These are phyloP conservation scores for Penicillium sp. DNA, from an alignment of 2,329 filamentous ascomycete species.

Conservation along the genomic window DNA sequence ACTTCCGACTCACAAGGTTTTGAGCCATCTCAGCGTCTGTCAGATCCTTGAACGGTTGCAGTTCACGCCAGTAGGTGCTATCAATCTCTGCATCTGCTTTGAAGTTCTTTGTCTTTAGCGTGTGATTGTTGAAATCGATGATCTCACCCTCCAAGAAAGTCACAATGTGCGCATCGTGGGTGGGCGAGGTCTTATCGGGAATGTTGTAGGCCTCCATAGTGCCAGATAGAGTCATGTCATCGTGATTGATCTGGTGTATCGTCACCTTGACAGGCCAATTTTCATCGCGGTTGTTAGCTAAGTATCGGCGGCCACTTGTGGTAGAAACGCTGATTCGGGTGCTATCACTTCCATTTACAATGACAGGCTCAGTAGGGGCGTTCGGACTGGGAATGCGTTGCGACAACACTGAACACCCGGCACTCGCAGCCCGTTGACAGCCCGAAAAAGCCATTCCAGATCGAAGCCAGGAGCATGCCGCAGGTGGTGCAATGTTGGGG, in stretches of 20 bases:
- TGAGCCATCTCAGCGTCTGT: slow-evolving; percentile 46
- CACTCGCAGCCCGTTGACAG: slow-evolving; percentile 57
- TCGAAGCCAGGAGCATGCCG: slow-evolving; percentile 61
- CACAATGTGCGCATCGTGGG: slow-evolving; percentile 54
- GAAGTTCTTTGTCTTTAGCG: slow-evolving; percentile 50
- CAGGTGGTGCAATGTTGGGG: slow-evolving; percentile 49
- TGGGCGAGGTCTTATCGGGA: slow-evolving; percentile 51
- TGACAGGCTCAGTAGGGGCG: slow-evolving; percentile 34
- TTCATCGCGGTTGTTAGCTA: slow-evolving; percentile 49
- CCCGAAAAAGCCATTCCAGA: slow-evolving; percentile 62
- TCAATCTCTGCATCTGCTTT: slow-evolving; percentile 49
- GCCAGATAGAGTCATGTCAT: slow-evolving; percentile 62
- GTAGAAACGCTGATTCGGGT: slow-evolving; percentile 40
- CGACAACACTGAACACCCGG: slow-evolving; percentile 28
- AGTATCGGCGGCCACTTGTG: slow-evolving; percentile 38
- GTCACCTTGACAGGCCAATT: slow-evolving; percentile 68
- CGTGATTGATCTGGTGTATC: slow-evolving; percentile 62
- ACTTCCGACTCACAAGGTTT: slow-evolving; percentile 47
- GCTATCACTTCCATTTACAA: slow-evolving; percentile 37
- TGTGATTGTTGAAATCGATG: slow-evolving; percentile 59
- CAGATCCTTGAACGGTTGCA: slow-evolving; percentile 49
- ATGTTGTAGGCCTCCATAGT: slow-evolving; percentile 72
- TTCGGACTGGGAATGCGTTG: slow-evolving; percentile 31
- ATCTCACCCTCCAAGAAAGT: slow-evolving; percentile 70
- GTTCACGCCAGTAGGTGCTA: slow-evolving; percentile 50